Percentiles rank a stretch among this genome's conserved stretches.
phyloP scores from a whole-genome alignment of 2,329 filamentous ascomycete species.

The Bimuria novae-zelandiae region DNA sequence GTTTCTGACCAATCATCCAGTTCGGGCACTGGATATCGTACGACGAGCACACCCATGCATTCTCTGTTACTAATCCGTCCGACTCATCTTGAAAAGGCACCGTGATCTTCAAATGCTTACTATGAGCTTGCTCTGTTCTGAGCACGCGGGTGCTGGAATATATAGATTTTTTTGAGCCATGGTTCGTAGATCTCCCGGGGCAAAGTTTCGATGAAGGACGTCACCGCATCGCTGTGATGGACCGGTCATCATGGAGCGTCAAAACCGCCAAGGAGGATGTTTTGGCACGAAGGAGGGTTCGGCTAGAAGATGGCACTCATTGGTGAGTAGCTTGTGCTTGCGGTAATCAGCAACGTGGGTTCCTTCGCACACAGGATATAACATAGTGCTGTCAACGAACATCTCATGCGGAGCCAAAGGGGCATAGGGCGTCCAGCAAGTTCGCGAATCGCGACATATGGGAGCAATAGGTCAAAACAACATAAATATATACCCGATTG shows the following conservation, averaged over 20 bases:
- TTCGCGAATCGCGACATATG: background rate
- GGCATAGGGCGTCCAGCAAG: no score
- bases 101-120: background rate
- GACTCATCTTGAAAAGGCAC: background rate
- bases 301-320: background rate
- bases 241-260: no score
- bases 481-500: background rate
- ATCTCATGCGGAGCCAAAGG: background rate
- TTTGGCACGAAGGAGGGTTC: background rate
- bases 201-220: no score
- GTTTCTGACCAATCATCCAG: slow-evolving; percentile 23
- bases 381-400: background rate
- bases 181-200: no score
- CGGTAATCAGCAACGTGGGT: background rate
- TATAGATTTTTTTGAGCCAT: no score
- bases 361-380: background rate
- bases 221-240: no score
- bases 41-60: slow-evolving; percentile 30
- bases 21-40: slow-evolving; percentile 39
- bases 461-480: background rate
- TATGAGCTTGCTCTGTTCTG: no score
- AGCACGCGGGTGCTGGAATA: no score
- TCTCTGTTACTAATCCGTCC: slow-evolving; percentile 22
- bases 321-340: background rate
- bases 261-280: no score